Base-by-base conservation (phyloP, 1,284 basidiomycete species). In the Puccinia coronata region DNA sequence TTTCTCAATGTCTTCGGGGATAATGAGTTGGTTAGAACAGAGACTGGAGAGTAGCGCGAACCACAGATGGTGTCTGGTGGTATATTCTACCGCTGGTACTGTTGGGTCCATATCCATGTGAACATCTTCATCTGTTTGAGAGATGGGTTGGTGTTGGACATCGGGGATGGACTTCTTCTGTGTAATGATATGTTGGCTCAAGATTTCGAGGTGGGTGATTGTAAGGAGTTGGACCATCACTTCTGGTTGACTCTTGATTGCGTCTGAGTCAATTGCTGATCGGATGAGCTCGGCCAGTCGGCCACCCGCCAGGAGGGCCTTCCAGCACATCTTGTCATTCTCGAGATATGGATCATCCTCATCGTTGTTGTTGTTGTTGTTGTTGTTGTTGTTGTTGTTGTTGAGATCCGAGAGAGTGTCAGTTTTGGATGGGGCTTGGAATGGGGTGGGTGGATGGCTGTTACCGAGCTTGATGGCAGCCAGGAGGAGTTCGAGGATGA, bases 311-410 rank as follows among this genome's bases (percentile, higher is more conserved):
- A 80, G 41, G 12, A 80, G 36, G 14, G 78, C 78, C 28, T 61
- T 72, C 78, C 78, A 80, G 23, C 51, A 59, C 20, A 80, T 31
- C 41, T 80, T 80, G 53, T 80, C 77, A 80, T 70, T 41, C 25
- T 43, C 39, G 18, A 41, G 39, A 65, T 39, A 36, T 39, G 36
- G 31, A 20, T 65, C 73, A 36, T 61, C 75, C 20, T 61, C 47
- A 36, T 78, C 36, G 3, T 63, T 34, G 2, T 78, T 67, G 53
- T 80, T 36, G 25, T 70, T 28, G 20, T 41, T n/a, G n/a, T n/a
- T n/a, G n/a, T n/a, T n/a, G n/a, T n/a, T n/a, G n/a, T 61, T 31
- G 28, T 78, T n/a, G 3, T 63, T 34, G 2, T 78, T 67, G 53
- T 80, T 36, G 25, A 57, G 16, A 12, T 41, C 31, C 5, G 25